A percentile compares a stretch with the other conserved stretches of the same genome.
phyloP scores from a whole-genome alignment of 1,284 basidiomycete genomes.

The Psilocybe mexicana region DNA sequence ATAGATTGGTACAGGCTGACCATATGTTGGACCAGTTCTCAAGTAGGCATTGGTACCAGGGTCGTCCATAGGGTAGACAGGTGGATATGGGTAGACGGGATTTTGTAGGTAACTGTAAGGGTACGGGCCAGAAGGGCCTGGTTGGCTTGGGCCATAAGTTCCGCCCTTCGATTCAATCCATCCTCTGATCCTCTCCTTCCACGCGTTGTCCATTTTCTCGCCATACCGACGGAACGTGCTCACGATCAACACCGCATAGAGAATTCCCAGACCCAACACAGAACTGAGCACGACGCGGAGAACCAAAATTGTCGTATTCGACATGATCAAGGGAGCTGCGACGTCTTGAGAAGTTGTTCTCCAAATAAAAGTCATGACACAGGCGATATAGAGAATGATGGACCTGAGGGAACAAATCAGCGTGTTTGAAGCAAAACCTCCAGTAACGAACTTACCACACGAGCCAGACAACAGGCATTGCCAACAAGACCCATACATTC shows the following conservation, averaged over 20 bases:
- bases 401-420: slow-evolving; percentile 35
- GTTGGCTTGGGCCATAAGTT: neutral
- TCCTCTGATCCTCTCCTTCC: slow-evolving; percentile 23
- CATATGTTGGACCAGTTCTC: too few species aligned
- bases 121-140: neutral
- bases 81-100: neutral
- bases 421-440: neutral
- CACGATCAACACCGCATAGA: slow-evolving; percentile 52
- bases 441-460: slow-evolving; percentile 43
- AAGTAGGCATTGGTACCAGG: too few species aligned
- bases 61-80: neutral
- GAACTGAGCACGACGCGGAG: slow-evolving; percentile 41
- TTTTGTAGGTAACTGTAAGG: neutral
- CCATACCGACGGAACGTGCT: slow-evolving; percentile 53
- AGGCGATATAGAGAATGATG: slow-evolving; percentile 53
- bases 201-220: slow-evolving; percentile 26
- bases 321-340: neutral
- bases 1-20: neutral
- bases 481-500: too few species aligned
- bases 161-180: slow-evolving; percentile 5
- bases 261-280: slow-evolving; percentile 47
- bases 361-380: slow-evolving; percentile 59
- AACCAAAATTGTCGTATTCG: slow-evolving; percentile 4
- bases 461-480: slow-evolving; percentile 25
- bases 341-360: slow-evolving; percentile 6